Base-by-base conservation (phyloP, 495 filamentous ascomycete species). In the Aspergillus panamensis region DNA sequence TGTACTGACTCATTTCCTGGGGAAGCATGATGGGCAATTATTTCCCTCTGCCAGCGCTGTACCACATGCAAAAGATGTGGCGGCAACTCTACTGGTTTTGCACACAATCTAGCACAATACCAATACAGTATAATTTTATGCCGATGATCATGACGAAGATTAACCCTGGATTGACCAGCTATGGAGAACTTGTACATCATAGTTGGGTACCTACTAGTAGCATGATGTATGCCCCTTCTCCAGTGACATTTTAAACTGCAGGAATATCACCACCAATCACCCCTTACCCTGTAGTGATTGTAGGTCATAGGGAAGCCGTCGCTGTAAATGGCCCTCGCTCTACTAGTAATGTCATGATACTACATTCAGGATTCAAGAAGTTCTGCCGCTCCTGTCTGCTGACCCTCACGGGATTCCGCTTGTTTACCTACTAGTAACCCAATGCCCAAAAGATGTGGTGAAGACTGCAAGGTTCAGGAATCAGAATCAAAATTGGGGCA, bases 71-170 rank as follows among this genome's bases (percentile, higher is more conserved):
- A 45, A 14, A 45, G 9, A 25, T 2, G 25, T 25, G 25, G 25
- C 5, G 25, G 25, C 25, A 25, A 25, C 25, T 25, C 25, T 5
- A 5, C 2, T 25, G 25, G 25, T 25, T 45, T 45, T 8, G 16
- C 20, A 44, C 42, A 20, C 4, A 44, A 45, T 45, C 25, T 25
- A 2, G 25, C 25, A 25, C 25, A 25, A 25, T 25, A 16, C 42
- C n/a, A n/a, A n/a, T n/a, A n/a, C n/a, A n/a, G n/a, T n/a, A 45
- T 45, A 45, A 45, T 12, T 45, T 45, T 45, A 45, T 45, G 42
- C 42, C 9, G 42, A 20, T 45, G 14, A 45, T 10, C 42, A 20
- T 17, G 9, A 40, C 25, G 25, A 25, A 25, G 25, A 25, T 25
- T 2, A 25, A 5, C 25, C 9, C 12, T 40, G 13, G 13, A 40